These are phyloP conservation scores for Calonectria hawksworthii DNA, from an alignment of 2,329 filamentous ascomycete species.

Conservation along the genomic window DNA sequence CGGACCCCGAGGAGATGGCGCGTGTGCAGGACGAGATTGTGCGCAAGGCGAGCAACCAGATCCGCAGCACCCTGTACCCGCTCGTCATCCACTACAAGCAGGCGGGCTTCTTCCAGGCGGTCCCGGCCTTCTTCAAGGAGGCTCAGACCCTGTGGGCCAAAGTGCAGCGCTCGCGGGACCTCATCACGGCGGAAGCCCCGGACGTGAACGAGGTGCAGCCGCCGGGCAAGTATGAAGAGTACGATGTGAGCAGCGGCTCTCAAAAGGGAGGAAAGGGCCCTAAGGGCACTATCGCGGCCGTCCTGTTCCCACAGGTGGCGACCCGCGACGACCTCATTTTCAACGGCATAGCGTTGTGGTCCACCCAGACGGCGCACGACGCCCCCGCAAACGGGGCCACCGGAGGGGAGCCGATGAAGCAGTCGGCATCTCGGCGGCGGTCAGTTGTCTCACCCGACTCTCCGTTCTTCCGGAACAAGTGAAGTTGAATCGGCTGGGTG, in stretches of 20 bases:
- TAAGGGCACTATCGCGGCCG: slow-evolving; percentile 26
- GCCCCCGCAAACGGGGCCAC: slow-evolving; percentile 24
- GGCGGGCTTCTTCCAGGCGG: slow-evolving; percentile 41
- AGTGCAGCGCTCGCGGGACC: slow-evolving; percentile 44
- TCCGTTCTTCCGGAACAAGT: slow-evolving; percentile 5
- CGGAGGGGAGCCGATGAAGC: slow-evolving; percentile 34
- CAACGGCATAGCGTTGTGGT: slow-evolving; percentile 43
- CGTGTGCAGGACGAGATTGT: slow-evolving; percentile 42
- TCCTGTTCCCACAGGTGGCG: slow-evolving; percentile 45
- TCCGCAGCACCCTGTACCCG: slow-evolving; percentile 36
- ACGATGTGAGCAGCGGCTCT: slow-evolving; percentile 21
- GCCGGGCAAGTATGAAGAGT: slow-evolving; percentile 39
- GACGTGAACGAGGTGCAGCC: slow-evolving; percentile 36
- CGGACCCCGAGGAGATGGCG: slow-evolving; percentile 36
- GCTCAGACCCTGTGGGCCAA: slow-evolving; percentile 42
- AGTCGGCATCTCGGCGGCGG: slow-evolving; percentile 16
- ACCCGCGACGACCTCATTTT: slow-evolving; percentile 41
- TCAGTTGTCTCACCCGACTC: slow-evolving; percentile 10
- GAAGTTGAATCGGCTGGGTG: neutral
- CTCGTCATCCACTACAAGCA: slow-evolving; percentile 43
- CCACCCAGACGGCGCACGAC: slow-evolving; percentile 41
- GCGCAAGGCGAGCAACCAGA: slow-evolving; percentile 43
- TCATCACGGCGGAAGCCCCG: slow-evolving; percentile 41
- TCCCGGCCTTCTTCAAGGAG: slow-evolving; percentile 42
- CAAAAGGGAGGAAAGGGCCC: slow-evolving; percentile 19